Base-by-base conservation (phyloP, 78 protist species). In the Dictyostelium intermedium region DNA sequence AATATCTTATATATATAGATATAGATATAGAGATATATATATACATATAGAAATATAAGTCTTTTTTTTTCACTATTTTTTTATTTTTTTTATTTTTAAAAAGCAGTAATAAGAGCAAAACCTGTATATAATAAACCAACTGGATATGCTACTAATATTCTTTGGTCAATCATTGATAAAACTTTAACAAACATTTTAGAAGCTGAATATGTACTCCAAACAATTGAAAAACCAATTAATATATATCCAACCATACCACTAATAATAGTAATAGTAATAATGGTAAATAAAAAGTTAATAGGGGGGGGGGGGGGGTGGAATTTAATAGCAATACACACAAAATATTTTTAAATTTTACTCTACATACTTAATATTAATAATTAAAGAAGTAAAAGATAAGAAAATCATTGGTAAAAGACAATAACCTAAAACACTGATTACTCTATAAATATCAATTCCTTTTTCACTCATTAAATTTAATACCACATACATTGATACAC, bases 331-430 rank as follows among this genome's bases (percentile, higher is more conserved):
- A n/a, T n/a, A n/a, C n/a, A n/a, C n/a, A n/a, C n/a, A n/a, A n/a
- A n/a, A 27, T 10, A 5, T 10, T 20, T 20, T 13, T 14, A 56
- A 34, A 9, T 20, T 13, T n/a, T 13, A 53, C 13, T 30, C 3
- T 41, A 74, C 96, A 4, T 63, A 92, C 93, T 25, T 45, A 23
- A 96, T 74, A 41, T n/a, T 25, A 39, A 97, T 35, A 20, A 95
- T 20, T 70, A 89, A 53, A 34, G 96, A 61, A 20, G 91, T n/a
- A 70, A 91, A 70, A n/a, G 99, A 87, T 18, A 98, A 95, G 56
- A 92, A 9, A 47, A 98, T 98, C 95, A 98, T 96, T 27, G 99
- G 99, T 73, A 98, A 95, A 32, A 98, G 85, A 73, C 98, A 96
- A 83, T 98, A 98, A 43, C 99, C 99, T 74, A 98, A 91, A 35